Evolutionary conservation across 768 basidiomycete genomes (phyloP).

Genomic region (Tricholomella constricta): DNA sequence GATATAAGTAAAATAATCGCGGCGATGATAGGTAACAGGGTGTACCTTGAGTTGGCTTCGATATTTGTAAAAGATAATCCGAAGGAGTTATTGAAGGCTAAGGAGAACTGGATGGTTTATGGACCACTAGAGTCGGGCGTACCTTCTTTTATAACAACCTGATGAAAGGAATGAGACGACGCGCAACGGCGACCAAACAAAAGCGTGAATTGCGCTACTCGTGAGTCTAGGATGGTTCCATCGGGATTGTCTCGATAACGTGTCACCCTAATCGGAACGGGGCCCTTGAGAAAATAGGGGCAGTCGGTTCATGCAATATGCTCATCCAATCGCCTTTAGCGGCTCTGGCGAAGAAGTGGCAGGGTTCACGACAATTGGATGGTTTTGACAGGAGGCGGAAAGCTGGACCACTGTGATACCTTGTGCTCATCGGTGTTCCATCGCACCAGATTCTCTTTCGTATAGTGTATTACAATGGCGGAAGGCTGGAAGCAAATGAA

Average conservation of each 20-base stretch:
- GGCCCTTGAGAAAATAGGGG: not conserved
- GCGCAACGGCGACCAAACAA: not conserved
- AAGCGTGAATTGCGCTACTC: conserved; percentile 21
- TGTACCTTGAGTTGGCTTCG: not conserved
- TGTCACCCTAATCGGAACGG: conserved; percentile 1
- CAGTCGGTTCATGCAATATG: not conserved
- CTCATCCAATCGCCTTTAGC: conserved; percentile 12
- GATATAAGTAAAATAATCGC: not conserved
- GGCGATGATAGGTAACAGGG: too few species aligned
- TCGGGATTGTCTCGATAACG: not conserved
- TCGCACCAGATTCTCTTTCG: not conserved
- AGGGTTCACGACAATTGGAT: not conserved
- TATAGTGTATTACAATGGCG: not conserved
- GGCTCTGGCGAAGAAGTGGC: conserved; percentile 5
- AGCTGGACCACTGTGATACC: not conserved
- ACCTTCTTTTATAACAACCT: conserved; percentile 7
- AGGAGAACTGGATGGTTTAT: not conserved
- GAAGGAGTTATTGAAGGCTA: not conserved
- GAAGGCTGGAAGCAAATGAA: not conserved
- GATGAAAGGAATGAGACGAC: not conserved
- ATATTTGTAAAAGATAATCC: not conserved
- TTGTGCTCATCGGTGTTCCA: not conserved
- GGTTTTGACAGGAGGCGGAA: not conserved
- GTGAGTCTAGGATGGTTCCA: not conserved
- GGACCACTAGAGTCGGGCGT: not conserved